Base-by-base conservation (phyloP, 2,329 filamentous ascomycete species). In the Talaromyces islandicus region DNA sequence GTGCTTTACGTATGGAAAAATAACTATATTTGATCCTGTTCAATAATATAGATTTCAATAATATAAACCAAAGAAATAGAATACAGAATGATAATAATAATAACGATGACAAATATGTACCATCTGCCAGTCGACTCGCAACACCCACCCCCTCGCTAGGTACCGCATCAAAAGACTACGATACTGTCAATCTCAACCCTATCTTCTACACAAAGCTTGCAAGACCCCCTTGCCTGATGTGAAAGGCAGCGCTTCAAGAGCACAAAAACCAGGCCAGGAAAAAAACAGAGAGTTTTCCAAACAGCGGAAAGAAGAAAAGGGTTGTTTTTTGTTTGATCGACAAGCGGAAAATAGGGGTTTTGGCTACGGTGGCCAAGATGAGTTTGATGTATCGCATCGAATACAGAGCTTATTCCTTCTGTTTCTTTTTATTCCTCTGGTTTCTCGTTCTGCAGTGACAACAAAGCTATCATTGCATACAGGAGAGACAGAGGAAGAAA, bases 351-450 rank as follows among this genome's bases (percentile, higher is more conserved):
- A 46, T 4, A 46, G 41, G 19, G 21, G 43, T 46, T 46, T 46
- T 12, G 12, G 48, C 17, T 52, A 29, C 27, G 48, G 48, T 52
- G 48, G 48, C 48, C 43, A 29, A 52, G n/a, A 57, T 57, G 55
- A 32, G 17, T n/a, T 2, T 58, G 52, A 79, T 80, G 70, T 80
- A 71, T 79, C 78, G 78, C 78, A 71, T 74, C 76, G 73, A 78
- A 80, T 80, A 80, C 78, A 80, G 78, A 80, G 78, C 78, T 75
- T 75, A 75, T 75, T 72, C 71, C 64, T 64, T 62, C 64, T 46
- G 10, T 21, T 27, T 21, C 12, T 14, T 35, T n/a, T 35, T 1
- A 2, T 54, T 11, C 12, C n/a, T 51, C 12, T 35, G 32, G 9
- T 24, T 21, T 24, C 43, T 46, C 11, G 43, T 46, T 19, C 9